Evolutionary conservation across 1,284 basidiomycete genomes (phyloP), one percentile per base, ranked within the genome.

Genomic region (Cryptococcus sp.): DNA sequence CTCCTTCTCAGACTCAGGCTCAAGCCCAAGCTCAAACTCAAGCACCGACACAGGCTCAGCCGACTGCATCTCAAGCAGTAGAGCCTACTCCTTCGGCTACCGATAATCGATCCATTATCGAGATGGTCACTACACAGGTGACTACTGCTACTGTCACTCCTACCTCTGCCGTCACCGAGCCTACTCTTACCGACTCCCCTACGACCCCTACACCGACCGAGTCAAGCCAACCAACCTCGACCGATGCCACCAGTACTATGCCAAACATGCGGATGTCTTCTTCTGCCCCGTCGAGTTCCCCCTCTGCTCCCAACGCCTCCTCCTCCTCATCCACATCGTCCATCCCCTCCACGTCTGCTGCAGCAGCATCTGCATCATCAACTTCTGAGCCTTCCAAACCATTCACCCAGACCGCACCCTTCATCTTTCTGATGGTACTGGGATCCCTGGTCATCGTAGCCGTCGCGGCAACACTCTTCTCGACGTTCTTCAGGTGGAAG

Each of bases 341-440:
- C 34, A 21, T 43, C 18, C 21, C 31, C 23, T 19, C 42, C 16
- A 32, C 36, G 11, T 37, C 45, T 10, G 42, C 55, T 11, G n/a
- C 23, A n/a, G 43, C 24, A 22, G 41, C 40, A 14, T 23, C 45
- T 1, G 43, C 52, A 1, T 21, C 50, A n/a, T 43, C 24, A 21
- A 47, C 48, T 14, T 39, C 46, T 7, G 40, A 52, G 11, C 49
- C 53, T 21, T 34, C 48, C 36, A n/a, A 46, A 9, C 37, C 44
- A 7, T 31, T 44, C 22, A 11, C 36, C 31, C 31, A 28, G 31
- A 13, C 22, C 5, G 22, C 46, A 48, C n/a, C 42, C 25, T 4
- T 66, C 46, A 62, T 65, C 46, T 54, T 65, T 47, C 57, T 67
- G 22, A 50, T 60, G 41, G 54, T 67, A 46, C 53, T 67, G 19